Conservation (phyloP, 108 stramenopile species). For the Poteriospumella lacustris region DNA sequence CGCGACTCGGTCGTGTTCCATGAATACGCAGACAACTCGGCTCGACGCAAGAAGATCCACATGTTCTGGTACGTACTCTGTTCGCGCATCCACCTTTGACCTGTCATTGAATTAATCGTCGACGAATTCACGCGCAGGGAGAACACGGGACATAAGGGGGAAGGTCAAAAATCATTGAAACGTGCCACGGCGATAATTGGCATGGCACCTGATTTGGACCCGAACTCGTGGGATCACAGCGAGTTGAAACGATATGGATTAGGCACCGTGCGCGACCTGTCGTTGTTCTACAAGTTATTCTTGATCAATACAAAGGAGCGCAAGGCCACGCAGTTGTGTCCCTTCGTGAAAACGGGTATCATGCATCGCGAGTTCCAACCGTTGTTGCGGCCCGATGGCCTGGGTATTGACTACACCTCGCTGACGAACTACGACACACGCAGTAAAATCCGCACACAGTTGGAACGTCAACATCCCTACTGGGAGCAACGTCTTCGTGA, state of each 20-base stretch:
- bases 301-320: neutral
- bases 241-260: neutral
- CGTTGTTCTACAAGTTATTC: slow-evolving; percentile 2
- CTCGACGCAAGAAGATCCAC: neutral
- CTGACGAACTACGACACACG: neutral
- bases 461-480: too few species aligned
- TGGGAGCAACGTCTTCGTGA: too few species aligned
- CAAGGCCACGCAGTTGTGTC: neutral
- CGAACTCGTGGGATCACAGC: neutral
- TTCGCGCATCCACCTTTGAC: neutral
- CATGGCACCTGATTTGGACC: slow-evolving; percentile 48
- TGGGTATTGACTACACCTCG: slow-evolving; percentile 8
- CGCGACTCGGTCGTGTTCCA: slow-evolving; percentile 70
- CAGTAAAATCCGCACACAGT: neutral
- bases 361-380: slow-evolving; percentile 1
- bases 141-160: slow-evolving; percentile 54
- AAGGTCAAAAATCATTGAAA: slow-evolving; percentile 62
- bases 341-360: neutral
- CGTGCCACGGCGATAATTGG: slow-evolving; percentile 72
- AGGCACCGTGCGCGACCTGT: neutral
- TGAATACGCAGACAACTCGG: slow-evolving; percentile 63
- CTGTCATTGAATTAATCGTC: slow-evolving; percentile 49
- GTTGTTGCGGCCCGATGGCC: neutral
- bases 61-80: neutral
- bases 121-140: too few species aligned